Evolutionary conservation across 2,329 filamentous ascomycete genomes (phyloP).

Genomic region (Neofusicoccum umdonicola): DNA sequence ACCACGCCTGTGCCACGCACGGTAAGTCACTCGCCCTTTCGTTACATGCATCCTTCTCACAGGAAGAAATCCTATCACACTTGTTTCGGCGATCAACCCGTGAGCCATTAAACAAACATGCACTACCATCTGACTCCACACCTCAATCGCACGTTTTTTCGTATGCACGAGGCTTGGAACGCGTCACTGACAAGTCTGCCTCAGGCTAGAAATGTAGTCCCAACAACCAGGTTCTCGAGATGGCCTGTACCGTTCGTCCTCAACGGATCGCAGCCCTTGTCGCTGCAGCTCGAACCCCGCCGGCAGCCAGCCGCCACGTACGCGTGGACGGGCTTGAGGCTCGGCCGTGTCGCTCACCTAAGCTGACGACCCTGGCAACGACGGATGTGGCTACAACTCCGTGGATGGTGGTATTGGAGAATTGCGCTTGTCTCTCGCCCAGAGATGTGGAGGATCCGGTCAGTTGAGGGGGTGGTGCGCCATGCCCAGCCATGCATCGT

Average conservation of each 20-base stretch:
- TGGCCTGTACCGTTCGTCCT: background rate
- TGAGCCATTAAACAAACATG: constrained; percentile 61
- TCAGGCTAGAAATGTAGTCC: background rate
- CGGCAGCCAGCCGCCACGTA: background rate
- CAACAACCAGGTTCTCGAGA: too few species aligned
- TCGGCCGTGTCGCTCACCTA: constrained; percentile 4
- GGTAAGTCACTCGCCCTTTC: constrained; percentile 1
- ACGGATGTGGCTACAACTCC: background rate
- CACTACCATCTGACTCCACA: constrained; percentile 56
- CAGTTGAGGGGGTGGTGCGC: background rate
- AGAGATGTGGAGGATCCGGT: background rate
- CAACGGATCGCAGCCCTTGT: background rate
- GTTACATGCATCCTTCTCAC: constrained; percentile 21
- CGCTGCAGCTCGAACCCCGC: background rate
- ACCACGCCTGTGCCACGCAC: background rate
- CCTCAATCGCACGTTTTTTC: background rate
- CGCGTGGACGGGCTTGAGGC: constrained; percentile 9
- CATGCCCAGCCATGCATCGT: background rate
- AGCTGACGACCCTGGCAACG: background rate
- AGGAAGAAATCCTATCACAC: constrained; percentile 55
- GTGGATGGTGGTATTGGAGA: background rate
- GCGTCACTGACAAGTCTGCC: background rate
- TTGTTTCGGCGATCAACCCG: constrained; percentile 53
- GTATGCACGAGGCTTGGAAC: background rate
- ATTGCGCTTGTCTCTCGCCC: background rate